phyloP scores from a whole-genome alignment of 192 early-diverging fungal species.

The Lobosporangium transversale region DNA sequence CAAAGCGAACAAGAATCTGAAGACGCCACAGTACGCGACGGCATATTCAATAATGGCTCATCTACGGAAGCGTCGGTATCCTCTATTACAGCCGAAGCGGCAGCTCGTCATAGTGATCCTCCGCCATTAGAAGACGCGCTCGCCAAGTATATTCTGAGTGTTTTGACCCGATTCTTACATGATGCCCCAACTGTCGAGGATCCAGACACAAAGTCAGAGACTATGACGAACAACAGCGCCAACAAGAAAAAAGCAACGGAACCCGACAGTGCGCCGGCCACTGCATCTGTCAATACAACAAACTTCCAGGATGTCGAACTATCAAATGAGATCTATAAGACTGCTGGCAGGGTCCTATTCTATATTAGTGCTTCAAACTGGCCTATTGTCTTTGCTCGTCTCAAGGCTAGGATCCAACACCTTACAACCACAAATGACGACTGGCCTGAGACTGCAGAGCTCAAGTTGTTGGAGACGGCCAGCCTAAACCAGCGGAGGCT shows the following conservation, averaged over 20 bases:
- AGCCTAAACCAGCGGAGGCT: conserved; percentile 81
- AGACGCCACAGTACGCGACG: conserved; percentile 10
- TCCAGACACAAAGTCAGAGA: conserved; percentile 29
- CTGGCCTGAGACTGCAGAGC: conserved; percentile 78
- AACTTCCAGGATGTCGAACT: conserved; percentile 55
- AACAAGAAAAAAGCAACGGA: conserved; percentile 51
- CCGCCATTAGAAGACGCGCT: conserved; percentile 80
- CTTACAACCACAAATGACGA: conserved; percentile 74
- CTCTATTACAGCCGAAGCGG: conserved; percentile 24
- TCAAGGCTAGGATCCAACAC: conserved; percentile 72
- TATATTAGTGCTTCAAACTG: conserved; percentile 93
- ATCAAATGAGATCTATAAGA: conserved; percentile 80
- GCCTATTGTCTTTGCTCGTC: conserved; percentile 79
- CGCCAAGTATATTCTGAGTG: conserved; percentile 70
- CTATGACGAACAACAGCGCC: conserved; percentile 10
- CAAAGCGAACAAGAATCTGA: conserved; percentile 41
- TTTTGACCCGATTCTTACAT: conserved; percentile 73
- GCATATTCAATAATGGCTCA: conserved; percentile 14
- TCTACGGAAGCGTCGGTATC: conserved; percentile 28
- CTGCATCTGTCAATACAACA: conserved; percentile 43
- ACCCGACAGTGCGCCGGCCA: conserved; percentile 19
- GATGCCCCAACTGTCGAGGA: conserved; percentile 61
- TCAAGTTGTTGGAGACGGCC: conserved; percentile 88
- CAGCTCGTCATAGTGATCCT: conserved; percentile 67
- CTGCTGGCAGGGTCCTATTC: conserved; percentile 84